Evolutionary conservation across 2,329 filamentous ascomycete species (phyloP).

Genomic region (Corinectria fuckeliana): DNA sequence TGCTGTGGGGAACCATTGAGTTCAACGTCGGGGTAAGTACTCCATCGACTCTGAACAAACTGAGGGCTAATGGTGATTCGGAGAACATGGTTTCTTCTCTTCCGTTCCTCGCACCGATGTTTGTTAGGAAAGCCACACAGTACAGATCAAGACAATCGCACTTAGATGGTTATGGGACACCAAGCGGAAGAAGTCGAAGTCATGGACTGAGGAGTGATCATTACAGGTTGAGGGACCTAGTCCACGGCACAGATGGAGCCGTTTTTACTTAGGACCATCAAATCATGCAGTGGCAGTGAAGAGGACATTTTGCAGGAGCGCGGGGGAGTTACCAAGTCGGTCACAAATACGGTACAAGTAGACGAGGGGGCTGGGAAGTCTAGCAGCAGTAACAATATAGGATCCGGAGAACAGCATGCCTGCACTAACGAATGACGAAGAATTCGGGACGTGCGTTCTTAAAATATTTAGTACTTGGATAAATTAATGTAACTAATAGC

Average conservation of each 20-base stretch:
- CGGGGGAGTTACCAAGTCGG: constrained; percentile 50
- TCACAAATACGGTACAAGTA: constrained; percentile 50
- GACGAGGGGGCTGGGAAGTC: constrained; percentile 35
- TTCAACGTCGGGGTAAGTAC: constrained; percentile 61
- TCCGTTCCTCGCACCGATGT: constrained; percentile 53
- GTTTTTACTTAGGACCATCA: constrained; percentile 37
- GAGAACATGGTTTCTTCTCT: constrained; percentile 56
- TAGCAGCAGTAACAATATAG: not conserved
- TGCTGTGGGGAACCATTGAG: constrained; percentile 63
- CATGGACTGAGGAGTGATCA: constrained; percentile 39
- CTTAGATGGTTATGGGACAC: constrained; percentile 41
- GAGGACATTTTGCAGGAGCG: constrained; percentile 47
- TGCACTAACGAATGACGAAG: no score
- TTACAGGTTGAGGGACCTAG: constrained; percentile 49
- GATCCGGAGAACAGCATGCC: no score
- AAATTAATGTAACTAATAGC: no score
- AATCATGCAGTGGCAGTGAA: constrained; percentile 43
- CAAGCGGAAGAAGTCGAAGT: constrained; percentile 31
- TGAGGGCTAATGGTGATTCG: not conserved
- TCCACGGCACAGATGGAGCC: constrained; percentile 41
- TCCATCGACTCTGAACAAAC: not conserved
- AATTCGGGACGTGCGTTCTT: no score
- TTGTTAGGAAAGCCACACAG: constrained; percentile 49
- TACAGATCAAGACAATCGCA: constrained; percentile 49
- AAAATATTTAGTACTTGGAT: no score